Evolutionary conservation across 148 eudicot genomes (phyloP).

Genomic region (Hydrangea macrophylla): DNA sequence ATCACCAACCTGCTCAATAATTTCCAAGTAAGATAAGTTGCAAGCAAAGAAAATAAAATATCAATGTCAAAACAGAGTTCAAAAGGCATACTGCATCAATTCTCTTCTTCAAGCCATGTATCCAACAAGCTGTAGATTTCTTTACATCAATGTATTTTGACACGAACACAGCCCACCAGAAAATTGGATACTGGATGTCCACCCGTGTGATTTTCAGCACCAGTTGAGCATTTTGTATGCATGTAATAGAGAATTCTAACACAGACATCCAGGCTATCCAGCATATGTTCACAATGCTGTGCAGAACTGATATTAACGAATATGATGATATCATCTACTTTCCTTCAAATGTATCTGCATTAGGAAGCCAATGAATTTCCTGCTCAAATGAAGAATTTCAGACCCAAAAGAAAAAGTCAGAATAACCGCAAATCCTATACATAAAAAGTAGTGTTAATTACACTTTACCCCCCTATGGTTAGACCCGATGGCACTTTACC

Average conservation of each 20-base stretch:
- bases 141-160: neutral
- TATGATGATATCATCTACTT: neutral
- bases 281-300: neutral
- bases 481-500: too few relatives aligned
- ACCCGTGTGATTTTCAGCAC: neutral
- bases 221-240: neutral
- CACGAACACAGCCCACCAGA: neutral
- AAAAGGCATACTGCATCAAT: slow-evolving; percentile 3
- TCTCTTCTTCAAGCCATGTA: slow-evolving; percentile 5
- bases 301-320: neutral
- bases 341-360: slow-evolving; percentile 6
- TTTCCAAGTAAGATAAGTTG: neutral
- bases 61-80: neutral
- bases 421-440: neutral
- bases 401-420: neutral
- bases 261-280: neutral
- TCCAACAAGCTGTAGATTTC: slow-evolving; percentile 3
- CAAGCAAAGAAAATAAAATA: neutral
- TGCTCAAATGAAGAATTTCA: slow-evolving; percentile 3
- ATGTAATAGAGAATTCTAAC: neutral
- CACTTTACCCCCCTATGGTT: too few relatives aligned
- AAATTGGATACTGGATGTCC: neutral
- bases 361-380: slow-evolving; percentile 22
- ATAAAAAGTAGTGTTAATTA: neutral
- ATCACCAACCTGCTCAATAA: slow-evolving; percentile 6